Evolutionary conservation across 2,329 filamentous ascomycete genomes (phyloP), one percentile per base, ranked within the genome.

Genomic region (Verticillium isaacii): DNA sequence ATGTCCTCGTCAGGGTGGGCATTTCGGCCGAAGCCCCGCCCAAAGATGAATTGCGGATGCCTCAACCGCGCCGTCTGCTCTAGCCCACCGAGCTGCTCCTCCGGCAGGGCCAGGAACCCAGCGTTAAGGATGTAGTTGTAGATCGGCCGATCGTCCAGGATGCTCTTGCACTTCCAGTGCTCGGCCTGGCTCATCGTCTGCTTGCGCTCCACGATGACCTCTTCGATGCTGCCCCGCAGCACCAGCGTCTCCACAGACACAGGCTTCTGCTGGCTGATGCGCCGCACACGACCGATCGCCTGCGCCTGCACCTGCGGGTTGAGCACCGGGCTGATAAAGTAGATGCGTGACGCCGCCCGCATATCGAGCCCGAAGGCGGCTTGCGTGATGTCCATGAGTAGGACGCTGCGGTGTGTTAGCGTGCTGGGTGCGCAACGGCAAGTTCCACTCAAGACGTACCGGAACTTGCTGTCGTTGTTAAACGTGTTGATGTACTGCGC

Each of bases 331-430:
- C 90, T 94, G 61, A 96, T 84, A 65, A 98, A 97, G 74, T 93
- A 96, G 11, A 98, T 89, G 2, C 94, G 82, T 5, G 90, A 95
- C 1, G 93, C 93, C 12, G 86, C 87, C 59, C 88, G 88, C 73
- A 97, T 87, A 71, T 97, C 93, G 0, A 98, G 81, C 0, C 94
- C 94, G 64, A 93, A 92, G 0, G 93, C 92, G 34, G 93, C 93
- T 71, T 95, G 92, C 1, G 86, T 86, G n/a, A 97, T 85, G 70
- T 97, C 93, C 89, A 97, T 97, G 1, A 97, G 81, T 2, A 97
- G 78, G 0, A 97, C 92, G 6, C 91, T 79, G 55, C 60, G 19
- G 14, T 5, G 6, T 36, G 25, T 58, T 11, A 55, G 59, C 19
- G 55, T 50, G n/a, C 45, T 9, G 45, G 1, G 5, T 12, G n/a